A percentile compares a stretch with the other conserved stretches of the same genome.
Conservation (phyloP, 495 filamentous ascomycete species). For the Penicillium turbatum region DNA sequence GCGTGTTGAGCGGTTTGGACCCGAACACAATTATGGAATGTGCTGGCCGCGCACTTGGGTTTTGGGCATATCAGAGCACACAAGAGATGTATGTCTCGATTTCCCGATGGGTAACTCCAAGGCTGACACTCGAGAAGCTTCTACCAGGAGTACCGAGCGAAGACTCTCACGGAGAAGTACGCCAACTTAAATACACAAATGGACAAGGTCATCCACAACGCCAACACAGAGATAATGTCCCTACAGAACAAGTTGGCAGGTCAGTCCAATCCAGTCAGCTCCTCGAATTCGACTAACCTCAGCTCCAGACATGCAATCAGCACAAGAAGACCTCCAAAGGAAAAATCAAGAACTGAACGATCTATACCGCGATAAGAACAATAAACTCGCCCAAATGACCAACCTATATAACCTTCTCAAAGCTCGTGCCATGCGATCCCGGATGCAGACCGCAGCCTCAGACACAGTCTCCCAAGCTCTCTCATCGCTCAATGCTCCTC, state of each 20-base stretch:
- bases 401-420: conserved; percentile 84
- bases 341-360: conserved; percentile 74
- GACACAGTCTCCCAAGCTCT: conserved; percentile 60
- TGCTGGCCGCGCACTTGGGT: conserved; percentile 73
- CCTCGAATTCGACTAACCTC: conserved; percentile 4
- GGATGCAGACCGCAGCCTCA: conserved; percentile 65
- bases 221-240: conserved; percentile 70
- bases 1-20: conserved; percentile 77
- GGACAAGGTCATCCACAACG: conserved; percentile 76
- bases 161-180: conserved; percentile 73
- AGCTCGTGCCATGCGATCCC: conserved; percentile 61
- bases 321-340: conserved; percentile 62
- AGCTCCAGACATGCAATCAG: conserved; percentile 55
- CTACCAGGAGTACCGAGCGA: conserved; percentile 75
- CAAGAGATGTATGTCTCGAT: conserved; percentile 72
- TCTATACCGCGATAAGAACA: conserved; percentile 67
- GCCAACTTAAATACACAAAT: conserved; percentile 62
- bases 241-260: conserved; percentile 59
- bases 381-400: conserved; percentile 70
- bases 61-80: conserved; percentile 88
- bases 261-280: conserved; percentile 19
- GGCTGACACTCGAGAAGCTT: conserved; percentile 47
- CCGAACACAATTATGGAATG: conserved; percentile 89
- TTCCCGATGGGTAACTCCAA: neutral
- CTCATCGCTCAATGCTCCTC: conserved; percentile 21